These are phyloP conservation scores for Pochonia chlamydosporia DNA, from an alignment of 2,329 filamentous ascomycete genomes.

Conservation along the genomic window DNA sequence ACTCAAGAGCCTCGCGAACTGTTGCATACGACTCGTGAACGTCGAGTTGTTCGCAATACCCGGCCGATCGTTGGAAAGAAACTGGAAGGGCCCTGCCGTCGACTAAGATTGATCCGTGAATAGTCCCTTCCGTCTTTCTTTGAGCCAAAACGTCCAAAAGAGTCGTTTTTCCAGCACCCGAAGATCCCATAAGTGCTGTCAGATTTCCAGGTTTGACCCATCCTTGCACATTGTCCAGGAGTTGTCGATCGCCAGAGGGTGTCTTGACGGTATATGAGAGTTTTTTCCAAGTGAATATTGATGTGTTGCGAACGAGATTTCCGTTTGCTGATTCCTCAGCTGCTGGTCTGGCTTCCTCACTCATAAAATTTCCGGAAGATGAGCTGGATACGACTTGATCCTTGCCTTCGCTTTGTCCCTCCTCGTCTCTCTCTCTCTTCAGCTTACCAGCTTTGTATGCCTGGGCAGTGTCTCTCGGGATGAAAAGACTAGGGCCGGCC, in stretches of 20 bases:
- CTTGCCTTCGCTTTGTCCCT: conserved; percentile 31
- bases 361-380: neutral
- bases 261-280: conserved; percentile 65
- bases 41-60: conserved; percentile 78
- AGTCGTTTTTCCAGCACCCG: conserved; percentile 81
- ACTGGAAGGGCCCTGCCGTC: conserved; percentile 66
- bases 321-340: conserved; percentile 8
- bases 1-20: conserved; percentile 69
- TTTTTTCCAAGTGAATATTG: conserved; percentile 69
- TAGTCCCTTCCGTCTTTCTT: conserved; percentile 71
- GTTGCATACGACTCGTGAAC: conserved; percentile 68
- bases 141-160: conserved; percentile 77
- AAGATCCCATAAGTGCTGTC: conserved; percentile 75
- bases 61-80: conserved; percentile 73
- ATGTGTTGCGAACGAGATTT: conserved; percentile 55
- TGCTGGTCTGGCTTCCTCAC: neutral
- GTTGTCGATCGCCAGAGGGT: conserved; percentile 53
- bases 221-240: conserved; percentile 75
- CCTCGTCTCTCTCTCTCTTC: conserved; percentile 38
- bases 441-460: conserved; percentile 29
- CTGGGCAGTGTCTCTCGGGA: conserved; percentile 50
- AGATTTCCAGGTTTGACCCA: conserved; percentile 79
- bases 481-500: conserved; percentile 48
- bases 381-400: conserved; percentile 4
- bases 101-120: conserved; percentile 68